Conservation (phyloP, 2,329 filamentous ascomycete genomes). For the Aspergillus jensenii region DNA sequence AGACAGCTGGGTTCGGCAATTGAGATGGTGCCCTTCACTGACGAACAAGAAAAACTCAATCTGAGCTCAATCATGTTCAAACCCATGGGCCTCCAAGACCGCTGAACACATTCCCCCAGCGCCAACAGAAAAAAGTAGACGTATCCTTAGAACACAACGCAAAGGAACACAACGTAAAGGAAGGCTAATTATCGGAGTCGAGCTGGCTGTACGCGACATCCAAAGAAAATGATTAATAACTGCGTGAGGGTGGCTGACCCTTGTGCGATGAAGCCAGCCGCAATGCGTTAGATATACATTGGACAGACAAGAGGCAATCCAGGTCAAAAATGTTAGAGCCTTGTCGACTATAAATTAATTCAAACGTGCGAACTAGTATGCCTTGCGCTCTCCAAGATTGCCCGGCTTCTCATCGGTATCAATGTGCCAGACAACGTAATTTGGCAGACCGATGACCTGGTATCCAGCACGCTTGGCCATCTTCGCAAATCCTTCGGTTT, state of each 20-base stretch:
- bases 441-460: constrained; percentile 85
- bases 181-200: constrained; percentile 37
- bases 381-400: constrained; percentile 55
- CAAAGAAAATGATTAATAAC: constrained; percentile 20
- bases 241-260: constrained; percentile 15
- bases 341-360: not conserved
- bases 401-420: constrained; percentile 94
- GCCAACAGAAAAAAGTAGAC: constrained; percentile 31
- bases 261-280: constrained; percentile 13
- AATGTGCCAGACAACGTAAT: constrained; percentile 98
- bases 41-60: constrained; percentile 16
- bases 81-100: constrained; percentile 28
- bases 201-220: constrained; percentile 28
- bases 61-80: constrained; percentile 19
- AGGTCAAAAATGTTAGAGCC: not conserved
- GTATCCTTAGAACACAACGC: constrained; percentile 30
- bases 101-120: constrained; percentile 36
- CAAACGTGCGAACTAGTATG: constrained; percentile 29
- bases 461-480: constrained; percentile 98
- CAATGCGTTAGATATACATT: constrained; percentile 19
- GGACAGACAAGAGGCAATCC: constrained; percentile 15
- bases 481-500: constrained; percentile 97
- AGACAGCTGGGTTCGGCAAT: not conserved
- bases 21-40: constrained; percentile 1
- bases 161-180: constrained; percentile 29